Evolutionary conservation across 768 basidiomycete species (phyloP).

Genomic region (Termitomyces eurrhizus): DNA sequence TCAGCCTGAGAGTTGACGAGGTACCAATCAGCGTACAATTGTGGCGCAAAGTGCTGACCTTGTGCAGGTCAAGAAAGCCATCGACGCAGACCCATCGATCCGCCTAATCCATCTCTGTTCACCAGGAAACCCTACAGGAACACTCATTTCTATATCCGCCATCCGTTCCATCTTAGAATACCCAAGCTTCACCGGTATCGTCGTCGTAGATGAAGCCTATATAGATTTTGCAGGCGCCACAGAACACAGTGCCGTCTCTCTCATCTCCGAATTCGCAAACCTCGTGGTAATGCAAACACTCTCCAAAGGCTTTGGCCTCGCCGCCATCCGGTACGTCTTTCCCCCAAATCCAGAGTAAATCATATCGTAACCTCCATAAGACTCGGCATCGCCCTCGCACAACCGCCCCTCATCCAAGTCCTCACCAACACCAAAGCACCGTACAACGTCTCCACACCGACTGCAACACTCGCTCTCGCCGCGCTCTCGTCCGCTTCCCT

Average conservation of each 20-base stretch:
- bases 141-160: conserved; percentile 67
- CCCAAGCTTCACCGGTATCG: conserved; percentile 81
- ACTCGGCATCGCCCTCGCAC: conserved; percentile 85
- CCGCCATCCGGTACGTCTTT: conserved; percentile 78
- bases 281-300: conserved; percentile 94
- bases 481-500: conserved; percentile 72
- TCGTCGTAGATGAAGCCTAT: conserved; percentile 96
- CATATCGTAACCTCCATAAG: conserved; percentile 42
- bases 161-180: conserved; percentile 73
- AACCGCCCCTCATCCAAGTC: conserved; percentile 86
- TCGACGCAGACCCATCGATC: conserved; percentile 70
- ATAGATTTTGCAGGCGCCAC: conserved; percentile 77
- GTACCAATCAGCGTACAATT: conserved; percentile 35
- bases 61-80: conserved; percentile 61
- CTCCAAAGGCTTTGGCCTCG: conserved; percentile 94
- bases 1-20: conserved; percentile 71
- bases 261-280: conserved; percentile 82
- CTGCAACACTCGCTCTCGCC: conserved; percentile 74
- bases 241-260: conserved; percentile 56
- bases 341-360: background rate
- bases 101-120: conserved; percentile 95
- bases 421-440: conserved; percentile 96
- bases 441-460: conserved; percentile 92
- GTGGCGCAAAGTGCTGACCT: background rate
- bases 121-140: conserved; percentile 96